Percentiles rank a stretch among this genome's conserved stretches.
Conservation (phyloP, 2,329 filamentous ascomycete genomes). For the Talaromyces sp. region DNA sequence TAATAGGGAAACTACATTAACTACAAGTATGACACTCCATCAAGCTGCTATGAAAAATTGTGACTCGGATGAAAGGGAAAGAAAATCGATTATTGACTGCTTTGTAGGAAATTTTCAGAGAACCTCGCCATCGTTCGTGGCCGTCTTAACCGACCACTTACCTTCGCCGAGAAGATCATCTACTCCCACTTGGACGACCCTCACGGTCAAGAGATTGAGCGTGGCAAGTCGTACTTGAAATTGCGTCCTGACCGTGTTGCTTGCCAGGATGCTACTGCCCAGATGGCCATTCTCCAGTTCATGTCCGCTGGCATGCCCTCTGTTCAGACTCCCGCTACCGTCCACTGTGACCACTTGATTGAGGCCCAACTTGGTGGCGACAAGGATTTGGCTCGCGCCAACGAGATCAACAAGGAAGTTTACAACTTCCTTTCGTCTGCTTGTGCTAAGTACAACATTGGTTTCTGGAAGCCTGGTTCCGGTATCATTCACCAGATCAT, state of each 20-base stretch:
- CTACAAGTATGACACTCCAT: constrained; percentile 57
- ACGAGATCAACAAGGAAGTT: constrained; percentile 97
- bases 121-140: constrained; percentile 86
- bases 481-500: constrained; percentile 99
- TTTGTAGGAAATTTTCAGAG: constrained; percentile 88
- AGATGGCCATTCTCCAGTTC: constrained; percentile 99
- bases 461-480: constrained; percentile 98
- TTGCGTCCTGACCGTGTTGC: constrained; percentile 95
- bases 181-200: constrained; percentile 99
- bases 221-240: constrained; percentile 92
- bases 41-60: not conserved
- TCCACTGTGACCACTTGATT: constrained; percentile 99
- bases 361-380: constrained; percentile 89
- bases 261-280: constrained; percentile 98
- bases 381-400: constrained; percentile 87
- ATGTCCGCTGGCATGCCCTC: constrained; percentile 97
- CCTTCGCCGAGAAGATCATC: constrained; percentile 95
- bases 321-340: constrained; percentile 88
- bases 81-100: not conserved
- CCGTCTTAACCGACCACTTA: constrained; percentile 87
- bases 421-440: constrained; percentile 93
- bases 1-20: constrained; percentile 83
- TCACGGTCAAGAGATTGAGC: constrained; percentile 91
- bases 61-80: not conserved
- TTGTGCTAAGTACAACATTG: constrained; percentile 99